Percentiles rank a stretch among this genome's conserved stretches.
Evolutionary conservation across 371 early-diverging fungal genomes (phyloP).

Genomic region (Mucor indicus): DNA sequence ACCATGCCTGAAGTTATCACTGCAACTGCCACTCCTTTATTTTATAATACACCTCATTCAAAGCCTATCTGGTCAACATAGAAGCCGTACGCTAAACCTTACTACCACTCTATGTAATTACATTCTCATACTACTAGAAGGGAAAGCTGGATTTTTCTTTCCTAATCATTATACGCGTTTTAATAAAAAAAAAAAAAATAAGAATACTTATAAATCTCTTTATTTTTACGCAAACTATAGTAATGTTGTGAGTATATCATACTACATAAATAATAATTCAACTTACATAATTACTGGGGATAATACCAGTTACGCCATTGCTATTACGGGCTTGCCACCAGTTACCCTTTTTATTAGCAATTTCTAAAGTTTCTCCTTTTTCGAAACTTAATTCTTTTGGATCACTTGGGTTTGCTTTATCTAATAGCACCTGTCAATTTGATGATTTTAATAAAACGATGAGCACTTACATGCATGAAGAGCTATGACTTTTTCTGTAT

Average conservation of each 20-base stretch:
- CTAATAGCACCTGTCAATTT: slow-evolving; percentile 16
- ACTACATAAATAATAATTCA: too few species aligned
- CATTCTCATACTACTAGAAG: too few species aligned
- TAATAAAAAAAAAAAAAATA: too few species aligned
- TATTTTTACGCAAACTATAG: too few species aligned
- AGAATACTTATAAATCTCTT: too few species aligned
- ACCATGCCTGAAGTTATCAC: slow-evolving; percentile 3
- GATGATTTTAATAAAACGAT: slow-evolving; percentile 37
- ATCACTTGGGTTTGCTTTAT: slow-evolving; percentile 82
- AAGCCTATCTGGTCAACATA: slow-evolving; percentile 8
- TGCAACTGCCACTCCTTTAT: slow-evolving; percentile 5
- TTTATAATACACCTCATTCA: slow-evolving; percentile 6
- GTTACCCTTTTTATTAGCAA: slow-evolving; percentile 83
- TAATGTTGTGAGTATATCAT: too few species aligned
- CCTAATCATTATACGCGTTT: too few species aligned
- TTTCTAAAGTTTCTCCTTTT: slow-evolving; percentile 80
- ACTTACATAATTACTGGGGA: slow-evolving; percentile 82
- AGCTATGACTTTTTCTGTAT: slow-evolving; percentile 27
- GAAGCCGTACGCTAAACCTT: too few species aligned
- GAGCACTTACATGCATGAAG: slow-evolving; percentile 17
- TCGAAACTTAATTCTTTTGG: slow-evolving; percentile 80
- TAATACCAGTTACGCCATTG: slow-evolving; percentile 80
- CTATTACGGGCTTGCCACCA: slow-evolving; percentile 89
- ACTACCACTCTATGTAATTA: too few species aligned
- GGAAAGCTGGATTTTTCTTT: too few species aligned